Conservation (phyloP, 768 basidiomycete species). For the Pulveroboletus sp. region DNA sequence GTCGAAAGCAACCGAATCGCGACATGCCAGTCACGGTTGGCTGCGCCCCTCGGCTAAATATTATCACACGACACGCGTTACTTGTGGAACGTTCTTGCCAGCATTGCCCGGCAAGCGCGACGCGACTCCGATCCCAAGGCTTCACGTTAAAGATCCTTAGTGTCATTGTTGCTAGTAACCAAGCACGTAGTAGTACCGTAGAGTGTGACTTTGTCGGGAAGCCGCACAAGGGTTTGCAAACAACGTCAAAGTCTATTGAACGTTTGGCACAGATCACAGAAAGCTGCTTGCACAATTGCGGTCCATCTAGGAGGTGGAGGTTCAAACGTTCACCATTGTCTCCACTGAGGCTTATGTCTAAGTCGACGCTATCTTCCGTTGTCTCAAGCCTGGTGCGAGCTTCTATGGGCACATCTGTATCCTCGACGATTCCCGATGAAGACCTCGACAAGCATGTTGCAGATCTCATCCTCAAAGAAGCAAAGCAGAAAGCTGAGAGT, state of each 20-base stretch:
- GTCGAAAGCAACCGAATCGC: no score
- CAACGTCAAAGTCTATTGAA: conserved; percentile 16
- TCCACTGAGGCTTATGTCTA: conserved; percentile 40
- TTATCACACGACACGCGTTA: no score
- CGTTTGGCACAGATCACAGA: no score
- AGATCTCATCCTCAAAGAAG: conserved; percentile 87
- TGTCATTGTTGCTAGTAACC: no score
- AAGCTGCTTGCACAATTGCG: no score
- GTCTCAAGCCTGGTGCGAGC: conserved; percentile 78
- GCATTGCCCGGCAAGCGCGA: no score
- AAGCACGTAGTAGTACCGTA: not conserved
- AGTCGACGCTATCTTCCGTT: conserved; percentile 72
- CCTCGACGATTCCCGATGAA: conserved; percentile 62
- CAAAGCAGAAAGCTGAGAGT: conserved; percentile 82
- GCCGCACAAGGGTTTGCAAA: conserved; percentile 19
- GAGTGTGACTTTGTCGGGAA: not conserved
- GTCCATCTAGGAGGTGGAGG: no score
- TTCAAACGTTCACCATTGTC: not conserved
- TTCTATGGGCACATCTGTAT: conserved; percentile 64
- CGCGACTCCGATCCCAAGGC: no score
- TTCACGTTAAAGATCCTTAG: no score
- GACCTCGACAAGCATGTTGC: conserved; percentile 92
- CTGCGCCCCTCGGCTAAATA: no score
- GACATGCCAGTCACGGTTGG: no score
- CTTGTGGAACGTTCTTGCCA: no score